Evolutionary conservation across 2,329 filamentous ascomycete genomes (phyloP), one percentile per base, ranked within the genome.

Genomic region (Colletotrichum horii): DNA sequence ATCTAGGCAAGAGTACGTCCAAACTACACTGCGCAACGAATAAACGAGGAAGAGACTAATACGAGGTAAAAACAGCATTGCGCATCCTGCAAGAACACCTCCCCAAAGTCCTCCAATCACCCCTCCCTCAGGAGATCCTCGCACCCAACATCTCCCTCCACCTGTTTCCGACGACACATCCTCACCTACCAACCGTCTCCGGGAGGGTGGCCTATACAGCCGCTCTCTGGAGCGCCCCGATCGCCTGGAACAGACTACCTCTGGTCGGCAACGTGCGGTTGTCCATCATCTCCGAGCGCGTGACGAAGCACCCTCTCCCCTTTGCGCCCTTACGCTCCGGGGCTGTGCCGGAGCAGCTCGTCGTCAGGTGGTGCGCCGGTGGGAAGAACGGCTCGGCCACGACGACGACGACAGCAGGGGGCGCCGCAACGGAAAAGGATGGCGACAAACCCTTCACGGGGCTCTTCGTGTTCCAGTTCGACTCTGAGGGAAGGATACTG

Each of bases 381-480:
- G 91, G 89, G 0, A 87, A 86, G 32, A 80, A 78, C 26, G 52
- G 38, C 24, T 32, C 48, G 32, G 74, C 30, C 30, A 67, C 83
- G 30, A 87, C 84, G 7, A 86, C 85, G 48, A 79, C 28, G 28
- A 8, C 76, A 86, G 85, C 77, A 84, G 66, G 87, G 90, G 22
- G 84, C 88, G 78, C 15, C 79, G 80, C 6, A 34, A 78, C 79
- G 24, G 82, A 80, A 5, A 84, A 81, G 6, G 90, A 91, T 71
- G 90, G 91, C 66, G 91, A 91, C 76, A 93, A 94, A 80, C 94
- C 96, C 81, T 98, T 98, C 80, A 95, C 93, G 2, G 97, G 97
- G 0, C 85, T 98, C 14, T 99, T 98, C 84, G 93, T 98, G 75
- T 99, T 99, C 83, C 95, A 98, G 78, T 99, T 99, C 83, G 97